Conservation (phyloP, 257 asterid genomes). For the Jasminum sambac region DNA sequence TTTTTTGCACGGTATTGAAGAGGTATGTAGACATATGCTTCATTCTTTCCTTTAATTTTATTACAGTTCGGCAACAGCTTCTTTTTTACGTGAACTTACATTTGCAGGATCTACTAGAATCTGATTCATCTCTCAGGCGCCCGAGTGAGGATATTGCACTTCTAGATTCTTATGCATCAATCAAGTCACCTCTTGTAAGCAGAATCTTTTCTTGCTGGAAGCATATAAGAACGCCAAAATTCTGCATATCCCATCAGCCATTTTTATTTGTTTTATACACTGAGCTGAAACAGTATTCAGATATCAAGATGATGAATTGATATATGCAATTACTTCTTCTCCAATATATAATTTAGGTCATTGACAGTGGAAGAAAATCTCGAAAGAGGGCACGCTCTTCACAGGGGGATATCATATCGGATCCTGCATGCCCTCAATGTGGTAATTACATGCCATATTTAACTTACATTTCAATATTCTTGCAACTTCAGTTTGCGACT, state of each 20-base stretch:
- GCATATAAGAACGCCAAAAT: not conserved
- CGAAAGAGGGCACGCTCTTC: constrained; percentile 62
- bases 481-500: constrained; percentile 6
- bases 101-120: constrained; percentile 67
- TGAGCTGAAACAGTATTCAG: not conserved
- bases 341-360: constrained; percentile 41
- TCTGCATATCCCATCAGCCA: too few relatives aligned
- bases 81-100: constrained; percentile 12
- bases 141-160: constrained; percentile 64
- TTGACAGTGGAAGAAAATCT: constrained; percentile 49
- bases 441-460: constrained; percentile 50
- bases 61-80: constrained; percentile 12
- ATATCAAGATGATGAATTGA: not conserved
- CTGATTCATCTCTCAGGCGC: constrained; percentile 75
- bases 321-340: not conserved
- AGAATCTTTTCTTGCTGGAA: constrained; percentile 8
- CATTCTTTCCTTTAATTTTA: constrained; percentile 14
- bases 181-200: constrained; percentile 86
- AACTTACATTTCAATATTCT: constrained; percentile 16
- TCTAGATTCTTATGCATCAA: constrained; percentile 64
- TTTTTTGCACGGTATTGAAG: constrained; percentile 84
- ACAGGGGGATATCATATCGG: constrained; percentile 46
- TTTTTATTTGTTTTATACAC: not conserved
- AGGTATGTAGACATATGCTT: constrained; percentile 44
- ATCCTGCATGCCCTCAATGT: constrained; percentile 78